Conservation (phyloP, 495 filamentous ascomycete genomes). For the Daldinia caldariorum region DNA sequence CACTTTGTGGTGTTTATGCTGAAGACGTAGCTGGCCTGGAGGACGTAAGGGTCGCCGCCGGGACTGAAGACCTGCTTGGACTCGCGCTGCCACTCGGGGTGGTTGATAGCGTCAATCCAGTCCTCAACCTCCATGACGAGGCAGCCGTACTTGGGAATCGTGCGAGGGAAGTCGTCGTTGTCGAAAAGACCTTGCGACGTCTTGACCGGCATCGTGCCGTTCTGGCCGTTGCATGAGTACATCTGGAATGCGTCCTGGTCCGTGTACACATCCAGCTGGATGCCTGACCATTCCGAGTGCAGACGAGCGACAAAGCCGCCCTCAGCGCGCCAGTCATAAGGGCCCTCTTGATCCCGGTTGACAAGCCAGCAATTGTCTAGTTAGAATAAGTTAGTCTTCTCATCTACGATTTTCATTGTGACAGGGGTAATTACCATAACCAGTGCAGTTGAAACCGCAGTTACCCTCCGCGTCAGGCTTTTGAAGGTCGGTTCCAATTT, state of each 20-base stretch:
- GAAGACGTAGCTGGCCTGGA: constrained; percentile 74
- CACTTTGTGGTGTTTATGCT: constrained; percentile 51
- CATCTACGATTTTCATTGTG: background rate
- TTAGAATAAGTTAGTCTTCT: constrained; percentile 15
- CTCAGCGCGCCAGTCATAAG: constrained; percentile 66
- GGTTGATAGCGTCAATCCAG: constrained; percentile 85
- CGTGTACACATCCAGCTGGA: constrained; percentile 74
- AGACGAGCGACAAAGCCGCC: constrained; percentile 68
- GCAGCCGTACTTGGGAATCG: constrained; percentile 74
- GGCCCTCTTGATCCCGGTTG: constrained; percentile 58
- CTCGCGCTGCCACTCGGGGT: constrained; percentile 76
- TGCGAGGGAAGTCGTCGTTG: constrained; percentile 53
- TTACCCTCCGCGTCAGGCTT: constrained; percentile 64
- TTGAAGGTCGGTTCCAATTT: constrained; percentile 73
- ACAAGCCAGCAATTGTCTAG: constrained; percentile 64
- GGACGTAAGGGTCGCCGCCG: constrained; percentile 67
- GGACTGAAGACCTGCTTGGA: constrained; percentile 71
- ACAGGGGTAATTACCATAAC: constrained; percentile 68
- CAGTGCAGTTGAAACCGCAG: constrained; percentile 78
- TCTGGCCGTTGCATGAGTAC: constrained; percentile 77
- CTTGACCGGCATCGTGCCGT: constrained; percentile 72
- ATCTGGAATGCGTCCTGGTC: constrained; percentile 84
- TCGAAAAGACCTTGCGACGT: constrained; percentile 67
- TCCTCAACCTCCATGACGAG: constrained; percentile 74
- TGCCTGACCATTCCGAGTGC: constrained; percentile 71